Conservation (phyloP, 257 asterid species). For the Scutellaria baicalensis region DNA sequence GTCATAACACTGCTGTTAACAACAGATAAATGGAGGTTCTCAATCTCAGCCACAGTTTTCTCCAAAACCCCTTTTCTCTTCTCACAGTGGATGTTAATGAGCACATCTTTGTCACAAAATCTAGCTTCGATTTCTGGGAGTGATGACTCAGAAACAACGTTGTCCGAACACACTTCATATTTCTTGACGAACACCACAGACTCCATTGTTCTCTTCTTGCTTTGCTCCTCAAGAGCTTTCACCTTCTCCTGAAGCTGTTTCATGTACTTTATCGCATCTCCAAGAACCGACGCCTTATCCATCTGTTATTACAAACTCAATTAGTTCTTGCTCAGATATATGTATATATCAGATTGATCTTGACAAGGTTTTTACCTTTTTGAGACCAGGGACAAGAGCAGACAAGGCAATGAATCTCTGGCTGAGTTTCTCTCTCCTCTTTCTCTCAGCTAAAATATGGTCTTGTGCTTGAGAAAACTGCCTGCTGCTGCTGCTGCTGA, state of each 20-base stretch:
- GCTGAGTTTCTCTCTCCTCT: constrained; percentile 73
- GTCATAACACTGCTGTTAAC: constrained; percentile 49
- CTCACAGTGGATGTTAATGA: constrained; percentile 63
- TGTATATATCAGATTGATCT: background rate
- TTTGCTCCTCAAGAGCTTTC: constrained; percentile 57
- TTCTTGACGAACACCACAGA: constrained; percentile 52
- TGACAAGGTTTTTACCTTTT: constrained; percentile 41
- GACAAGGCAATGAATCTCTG: constrained; percentile 78
- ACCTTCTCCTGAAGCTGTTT: constrained; percentile 71
- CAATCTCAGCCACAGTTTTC: constrained; percentile 38
- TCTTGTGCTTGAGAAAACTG: constrained; percentile 54
- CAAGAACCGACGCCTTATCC: constrained; percentile 92
- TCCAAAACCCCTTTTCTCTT: constrained; percentile 53
- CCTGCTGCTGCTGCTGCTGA: constrained; percentile 18
- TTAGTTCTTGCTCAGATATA: no score
- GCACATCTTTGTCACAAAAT: constrained; percentile 38
- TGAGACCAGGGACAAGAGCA: constrained; percentile 79
- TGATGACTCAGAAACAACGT: constrained; percentile 17
- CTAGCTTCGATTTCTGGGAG: constrained; percentile 70
- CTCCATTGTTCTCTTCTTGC: constrained; percentile 36
- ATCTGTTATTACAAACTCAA: no score
- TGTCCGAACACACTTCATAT: constrained; percentile 10
- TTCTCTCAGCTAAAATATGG: constrained; percentile 82
- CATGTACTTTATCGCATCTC: constrained; percentile 76
- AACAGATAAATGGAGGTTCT: constrained; percentile 52